phyloP scores from a whole-genome alignment of 2,329 filamentous ascomycete species.

The Ophiobolus disseminans region DNA sequence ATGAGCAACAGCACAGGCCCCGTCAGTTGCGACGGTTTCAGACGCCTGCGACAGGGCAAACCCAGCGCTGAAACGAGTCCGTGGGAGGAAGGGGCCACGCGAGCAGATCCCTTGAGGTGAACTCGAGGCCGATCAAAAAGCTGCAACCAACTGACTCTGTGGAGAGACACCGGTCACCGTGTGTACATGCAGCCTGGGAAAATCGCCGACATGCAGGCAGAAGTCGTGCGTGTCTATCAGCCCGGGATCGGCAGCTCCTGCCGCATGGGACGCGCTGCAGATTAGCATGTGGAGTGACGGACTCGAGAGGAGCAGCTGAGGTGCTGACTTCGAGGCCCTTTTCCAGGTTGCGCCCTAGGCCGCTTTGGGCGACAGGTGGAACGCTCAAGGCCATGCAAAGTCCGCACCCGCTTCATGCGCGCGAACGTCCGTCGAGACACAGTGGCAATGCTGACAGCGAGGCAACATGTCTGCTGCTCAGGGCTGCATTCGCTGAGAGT shows the following conservation, averaged over 20 bases:
- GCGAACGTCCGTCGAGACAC: background rate
- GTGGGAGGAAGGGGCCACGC: slow-evolving; percentile 6
- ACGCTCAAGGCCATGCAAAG: slow-evolving; percentile 11
- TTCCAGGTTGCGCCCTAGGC: background rate
- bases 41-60: slow-evolving; percentile 26
- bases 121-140: slow-evolving; percentile 14
- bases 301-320: slow-evolving; percentile 16
- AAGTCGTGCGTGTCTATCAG: slow-evolving; percentile 12
- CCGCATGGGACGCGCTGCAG: slow-evolving; percentile 25
- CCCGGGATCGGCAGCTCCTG: slow-evolving; percentile 19
- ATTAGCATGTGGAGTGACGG: slow-evolving; percentile 26
- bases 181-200: background rate
- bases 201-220: slow-evolving; percentile 3
- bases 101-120: slow-evolving; percentile 2
- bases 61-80: slow-evolving; percentile 31
- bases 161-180: slow-evolving; percentile 6
- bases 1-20: slow-evolving; percentile 33
- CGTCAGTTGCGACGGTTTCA: slow-evolving; percentile 42
- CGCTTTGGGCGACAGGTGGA: slow-evolving; percentile 11
- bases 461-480: background rate
- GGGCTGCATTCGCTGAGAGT: background rate
- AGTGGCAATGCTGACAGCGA: slow-evolving; percentile 1
- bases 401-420: slow-evolving; percentile 11
- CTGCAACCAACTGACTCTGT: background rate
- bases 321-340: slow-evolving; percentile 12